Percentiles rank a stretch among this genome's conserved stretches.
Evolutionary conservation across 768 basidiomycete species (phyloP).

Genomic region (Tricholoma saponaceum): DNA sequence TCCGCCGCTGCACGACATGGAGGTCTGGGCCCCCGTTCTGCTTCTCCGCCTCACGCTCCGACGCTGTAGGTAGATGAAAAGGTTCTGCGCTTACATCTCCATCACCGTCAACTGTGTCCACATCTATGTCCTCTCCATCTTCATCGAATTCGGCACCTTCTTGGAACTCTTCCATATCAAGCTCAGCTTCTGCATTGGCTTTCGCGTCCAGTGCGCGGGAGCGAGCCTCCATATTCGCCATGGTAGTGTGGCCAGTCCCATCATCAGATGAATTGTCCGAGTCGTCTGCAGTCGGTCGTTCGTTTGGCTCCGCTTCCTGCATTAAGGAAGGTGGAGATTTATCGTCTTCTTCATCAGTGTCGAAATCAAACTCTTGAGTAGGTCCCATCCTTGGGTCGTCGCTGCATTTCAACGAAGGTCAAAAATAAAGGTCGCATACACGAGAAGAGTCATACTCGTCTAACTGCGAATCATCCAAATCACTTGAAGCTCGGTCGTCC

Average conservation of each 20-base stretch:
- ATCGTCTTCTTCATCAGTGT: conserved; percentile 52
- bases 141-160: conserved; percentile 47
- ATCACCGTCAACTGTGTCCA: conserved; percentile 42
- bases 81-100: conserved; percentile 43
- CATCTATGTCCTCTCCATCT: conserved; percentile 41
- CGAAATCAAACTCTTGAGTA: conserved; percentile 60
- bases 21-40: conserved; percentile 66
- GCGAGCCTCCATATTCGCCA: conserved; percentile 77
- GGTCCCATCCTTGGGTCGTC: conserved; percentile 48
- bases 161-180: conserved; percentile 64
- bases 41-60: conserved; percentile 72
- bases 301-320: neutral
- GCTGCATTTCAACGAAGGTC: conserved; percentile 24
- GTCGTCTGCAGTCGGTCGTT: conserved; percentile 21
- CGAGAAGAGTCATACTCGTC: conserved; percentile 32
- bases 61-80: conserved; percentile 66
- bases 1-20: conserved; percentile 71
- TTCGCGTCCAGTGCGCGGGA: conserved; percentile 73
- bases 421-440: neutral
- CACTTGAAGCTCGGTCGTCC: conserved; percentile 41
- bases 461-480: conserved; percentile 40
- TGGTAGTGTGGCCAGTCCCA: conserved; percentile 55
- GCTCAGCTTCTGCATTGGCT: conserved; percentile 62
- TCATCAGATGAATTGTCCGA: conserved; percentile 47
- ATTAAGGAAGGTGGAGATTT: conserved; percentile 46